Evolutionary conservation across 2,329 filamentous ascomycete species (phyloP).

Genomic region (Lecanicillium sp.): DNA sequence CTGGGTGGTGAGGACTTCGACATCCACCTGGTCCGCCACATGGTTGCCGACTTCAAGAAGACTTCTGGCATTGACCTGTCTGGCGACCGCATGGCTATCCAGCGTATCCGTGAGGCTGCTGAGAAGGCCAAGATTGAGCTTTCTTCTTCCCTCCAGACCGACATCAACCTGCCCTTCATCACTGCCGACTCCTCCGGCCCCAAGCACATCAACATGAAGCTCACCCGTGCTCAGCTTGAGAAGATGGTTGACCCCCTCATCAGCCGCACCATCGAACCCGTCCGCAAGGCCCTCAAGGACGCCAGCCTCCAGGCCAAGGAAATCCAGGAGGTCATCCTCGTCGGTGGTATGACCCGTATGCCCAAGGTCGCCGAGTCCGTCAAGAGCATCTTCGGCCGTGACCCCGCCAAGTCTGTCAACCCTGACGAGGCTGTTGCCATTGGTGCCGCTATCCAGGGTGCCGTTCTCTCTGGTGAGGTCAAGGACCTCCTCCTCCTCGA

Average conservation of each 20-base stretch:
- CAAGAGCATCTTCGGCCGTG: slow-evolving; percentile 99
- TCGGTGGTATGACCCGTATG: slow-evolving; percentile 98
- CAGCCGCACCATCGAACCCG: slow-evolving; percentile 86
- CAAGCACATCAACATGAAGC: slow-evolving; percentile 94
- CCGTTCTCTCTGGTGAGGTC: slow-evolving; percentile 97
- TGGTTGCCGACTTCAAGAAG: slow-evolving; percentile 82
- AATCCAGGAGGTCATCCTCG: slow-evolving; percentile 97
- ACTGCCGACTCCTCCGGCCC: slow-evolving; percentile 99
- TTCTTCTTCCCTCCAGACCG: slow-evolving; percentile 94
- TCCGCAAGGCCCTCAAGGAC: slow-evolving; percentile 95
- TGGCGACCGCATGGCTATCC: slow-evolving; percentile 82
- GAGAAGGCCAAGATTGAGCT: slow-evolving; percentile 99
- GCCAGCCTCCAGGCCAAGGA: slow-evolving; percentile 77
- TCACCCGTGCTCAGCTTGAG: slow-evolving; percentile 98
- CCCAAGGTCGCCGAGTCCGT: slow-evolving; percentile 98
- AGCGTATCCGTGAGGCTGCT: slow-evolving; percentile 93
- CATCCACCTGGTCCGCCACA: slow-evolving; percentile 94
- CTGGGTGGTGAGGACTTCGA: slow-evolving; percentile 96
- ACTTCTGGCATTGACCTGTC: slow-evolving; percentile 85
- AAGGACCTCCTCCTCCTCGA: slow-evolving; percentile 94
- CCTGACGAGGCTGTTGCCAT: slow-evolving; percentile 98
- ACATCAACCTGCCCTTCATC: slow-evolving; percentile 97
- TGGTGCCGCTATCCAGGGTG: slow-evolving; percentile 96
- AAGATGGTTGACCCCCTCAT: slow-evolving; percentile 96
- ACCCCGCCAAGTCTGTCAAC: slow-evolving; percentile 99